Evolutionary conservation across 1,284 basidiomycete genomes (phyloP), one percentile per base, ranked within the genome.

Genomic region (Microbotryomycetes sp.): DNA sequence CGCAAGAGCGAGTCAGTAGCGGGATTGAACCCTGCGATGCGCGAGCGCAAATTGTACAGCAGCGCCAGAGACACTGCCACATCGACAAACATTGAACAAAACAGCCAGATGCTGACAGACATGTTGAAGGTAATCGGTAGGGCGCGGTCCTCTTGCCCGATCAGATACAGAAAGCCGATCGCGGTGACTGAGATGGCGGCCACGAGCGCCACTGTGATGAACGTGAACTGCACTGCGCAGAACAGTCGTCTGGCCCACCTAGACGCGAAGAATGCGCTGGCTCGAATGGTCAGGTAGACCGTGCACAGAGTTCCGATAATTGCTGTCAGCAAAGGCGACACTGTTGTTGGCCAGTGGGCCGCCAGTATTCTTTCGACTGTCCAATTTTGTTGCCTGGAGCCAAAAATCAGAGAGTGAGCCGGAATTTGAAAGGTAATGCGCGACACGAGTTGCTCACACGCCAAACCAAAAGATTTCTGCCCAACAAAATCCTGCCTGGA

Each of bases 21-120:
- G 2, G 15, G 21, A 49, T 62, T 62, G 53, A 65, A 65, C 26
- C 56, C 47, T 4, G 54, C 54, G 6, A 62, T 60, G 3, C 64
- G 54, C 1, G 26, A n/a, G 4, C 45, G 13, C 2, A 65, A 52
- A 18, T 27, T 35, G 52, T 45, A 62, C 0, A 54, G 41, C 23
- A 53, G 30, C 1, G 64, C 64, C 27, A 45, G 2, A 3, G 64
- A 62, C 18, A 62, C 59, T 3, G 57, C 54, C 11, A 47, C 11
- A 27, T 64, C 62, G 26, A 59, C 59, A 3, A 30, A 30, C 16
- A 56, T 53, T 4, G 9, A 46, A 1, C 48, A 21, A 52, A 49
- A 61, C 0, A 64, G 45, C 45, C 45, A 61, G 13, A 60, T 24
- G 0, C 30, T 41, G 11, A 41, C 35, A 18, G 11, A 11, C 35